These are phyloP conservation scores for Apophysomyces elegans DNA, from an alignment of 371 early-diverging fungal species.

Conservation along the genomic window DNA sequence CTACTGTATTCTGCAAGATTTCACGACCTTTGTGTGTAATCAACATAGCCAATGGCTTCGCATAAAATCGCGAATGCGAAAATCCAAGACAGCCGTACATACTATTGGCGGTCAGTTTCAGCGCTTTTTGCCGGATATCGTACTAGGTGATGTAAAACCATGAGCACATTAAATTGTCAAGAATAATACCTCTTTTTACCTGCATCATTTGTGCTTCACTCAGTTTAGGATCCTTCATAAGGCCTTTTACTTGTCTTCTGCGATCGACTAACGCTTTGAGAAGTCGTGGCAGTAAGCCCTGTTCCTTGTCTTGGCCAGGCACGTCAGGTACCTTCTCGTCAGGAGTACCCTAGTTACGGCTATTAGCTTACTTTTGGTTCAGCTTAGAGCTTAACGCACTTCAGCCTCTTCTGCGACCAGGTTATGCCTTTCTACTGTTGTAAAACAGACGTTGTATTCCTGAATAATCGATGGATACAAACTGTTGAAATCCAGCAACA, in stretches of 20 bases:
- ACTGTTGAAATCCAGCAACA: conserved; percentile 99
- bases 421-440: conserved; percentile 83
- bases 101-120: conserved; percentile 99
- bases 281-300: conserved; percentile 91
- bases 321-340: conserved; percentile 79
- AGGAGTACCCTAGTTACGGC: conserved; percentile 26
- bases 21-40: conserved; percentile 98
- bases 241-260: conserved; percentile 88
- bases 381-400: neutral
- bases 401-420: neutral
- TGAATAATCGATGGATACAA: conserved; percentile 99
- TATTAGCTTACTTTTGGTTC: conserved; percentile 10
- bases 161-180: neutral
- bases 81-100: conserved; percentile 99
- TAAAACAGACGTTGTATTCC: conserved; percentile 99
- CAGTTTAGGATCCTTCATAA: conserved; percentile 81
- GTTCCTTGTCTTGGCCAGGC: conserved; percentile 68
- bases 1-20: conserved; percentile 95
- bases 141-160: conserved; percentile 45
- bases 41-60: conserved; percentile 97
- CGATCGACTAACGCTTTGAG: conserved; percentile 92
- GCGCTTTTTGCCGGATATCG: conserved; percentile 96
- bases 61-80: conserved; percentile 95
- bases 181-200: conserved; percentile 34
- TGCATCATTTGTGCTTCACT: conserved; percentile 65